These are phyloP conservation scores for Ophiostoma triangulosporum DNA, from an alignment of 2,329 filamentous ascomycete genomes.

Conservation along the genomic window DNA sequence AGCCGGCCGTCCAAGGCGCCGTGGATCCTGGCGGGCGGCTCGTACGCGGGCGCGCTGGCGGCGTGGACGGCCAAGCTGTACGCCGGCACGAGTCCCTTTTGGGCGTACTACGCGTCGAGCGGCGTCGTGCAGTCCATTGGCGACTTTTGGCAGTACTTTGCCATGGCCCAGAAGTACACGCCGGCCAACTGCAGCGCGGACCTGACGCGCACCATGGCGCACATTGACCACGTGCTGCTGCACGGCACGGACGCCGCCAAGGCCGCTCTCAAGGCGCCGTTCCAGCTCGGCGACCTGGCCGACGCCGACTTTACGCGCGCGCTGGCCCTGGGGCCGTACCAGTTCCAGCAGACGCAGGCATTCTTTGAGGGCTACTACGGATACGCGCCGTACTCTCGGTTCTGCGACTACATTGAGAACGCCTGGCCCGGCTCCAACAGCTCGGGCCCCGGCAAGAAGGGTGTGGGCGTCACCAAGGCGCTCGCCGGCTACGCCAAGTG, in stretches of 20 bases:
- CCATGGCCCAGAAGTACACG: slow-evolving; percentile 29
- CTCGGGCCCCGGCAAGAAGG: slow-evolving; percentile 32
- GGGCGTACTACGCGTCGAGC: slow-evolving; percentile 42
- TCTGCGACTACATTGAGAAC: slow-evolving; percentile 34
- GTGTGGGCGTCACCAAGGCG: slow-evolving; percentile 37
- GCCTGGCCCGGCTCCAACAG: slow-evolving; percentile 22
- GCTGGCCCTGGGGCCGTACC: slow-evolving; percentile 40
- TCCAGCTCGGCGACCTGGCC: slow-evolving; percentile 30
- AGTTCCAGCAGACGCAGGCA: slow-evolving; percentile 33
- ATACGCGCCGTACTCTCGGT: slow-evolving; percentile 27
- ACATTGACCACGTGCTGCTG: slow-evolving; percentile 34
- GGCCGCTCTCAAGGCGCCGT: slow-evolving; percentile 33
- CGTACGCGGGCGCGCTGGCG: slow-evolving; percentile 40
- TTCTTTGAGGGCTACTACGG: slow-evolving; percentile 25
- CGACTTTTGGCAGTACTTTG: slow-evolving; percentile 42
- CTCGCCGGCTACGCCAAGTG: slow-evolving; percentile 38
- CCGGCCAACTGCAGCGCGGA: slow-evolving; percentile 42
- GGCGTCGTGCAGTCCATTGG: slow-evolving; percentile 39
- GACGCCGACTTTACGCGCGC: slow-evolving; percentile 34
- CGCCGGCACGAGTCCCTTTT: slow-evolving; percentile 23
- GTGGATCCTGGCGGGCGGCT: slow-evolving; percentile 42
- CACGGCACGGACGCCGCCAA: slow-evolving; percentile 26
- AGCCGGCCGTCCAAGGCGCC: slow-evolving; percentile 34
- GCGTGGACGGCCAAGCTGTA: slow-evolving; percentile 17
- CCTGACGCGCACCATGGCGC: slow-evolving; percentile 31